Conservation (phyloP, 306 rosid species). For the Quercus alba region DNA sequence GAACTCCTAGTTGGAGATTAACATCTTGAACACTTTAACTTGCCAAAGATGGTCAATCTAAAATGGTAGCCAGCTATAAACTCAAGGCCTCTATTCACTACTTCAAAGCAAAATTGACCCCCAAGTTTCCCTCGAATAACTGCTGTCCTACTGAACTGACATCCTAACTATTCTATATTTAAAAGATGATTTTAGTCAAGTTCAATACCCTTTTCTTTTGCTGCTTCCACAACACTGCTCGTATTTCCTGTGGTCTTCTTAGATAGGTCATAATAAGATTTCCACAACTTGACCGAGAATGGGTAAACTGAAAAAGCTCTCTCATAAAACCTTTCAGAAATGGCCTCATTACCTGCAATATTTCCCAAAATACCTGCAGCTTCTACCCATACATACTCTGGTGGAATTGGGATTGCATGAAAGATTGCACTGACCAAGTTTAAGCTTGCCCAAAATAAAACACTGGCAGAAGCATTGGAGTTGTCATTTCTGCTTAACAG, state of each 20-base stretch:
- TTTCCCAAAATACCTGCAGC: slow-evolving; percentile 60
- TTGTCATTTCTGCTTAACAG: slow-evolving; percentile 35
- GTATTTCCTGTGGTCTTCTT: slow-evolving; percentile 38
- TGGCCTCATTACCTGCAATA: slow-evolving; percentile 45
- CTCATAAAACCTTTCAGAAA: slow-evolving; percentile 55
- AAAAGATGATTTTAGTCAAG: slow-evolving; percentile 24
- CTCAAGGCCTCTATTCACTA: slow-evolving; percentile 15
- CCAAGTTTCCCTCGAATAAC: slow-evolving; percentile 6
- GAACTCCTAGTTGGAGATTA: slow-evolving; percentile 10
- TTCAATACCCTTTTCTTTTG: slow-evolving; percentile 66
- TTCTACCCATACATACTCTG: slow-evolving; percentile 79
- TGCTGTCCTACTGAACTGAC: slow-evolving; percentile 25
- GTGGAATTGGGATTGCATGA: slow-evolving; percentile 75
- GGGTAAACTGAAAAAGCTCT: slow-evolving; percentile 75
- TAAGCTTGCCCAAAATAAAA: slow-evolving; percentile 86
- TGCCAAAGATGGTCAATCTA: slow-evolving; percentile 6
- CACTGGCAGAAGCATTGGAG: slow-evolving; percentile 36
- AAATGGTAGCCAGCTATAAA: slow-evolving; percentile 4
- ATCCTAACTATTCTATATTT: slow-evolving; percentile 14
- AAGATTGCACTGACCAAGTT: slow-evolving; percentile 65
- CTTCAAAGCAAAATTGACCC: slow-evolving; percentile 26
- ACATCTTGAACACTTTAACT: slow-evolving; percentile 6
- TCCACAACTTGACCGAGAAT: slow-evolving; percentile 71
- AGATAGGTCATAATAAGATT: slow-evolving; percentile 36
- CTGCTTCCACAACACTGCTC: slow-evolving; percentile 49